Base-by-base conservation (phyloP, 2,329 filamentous ascomycete genomes). In the Colletotrichum karsti region DNA sequence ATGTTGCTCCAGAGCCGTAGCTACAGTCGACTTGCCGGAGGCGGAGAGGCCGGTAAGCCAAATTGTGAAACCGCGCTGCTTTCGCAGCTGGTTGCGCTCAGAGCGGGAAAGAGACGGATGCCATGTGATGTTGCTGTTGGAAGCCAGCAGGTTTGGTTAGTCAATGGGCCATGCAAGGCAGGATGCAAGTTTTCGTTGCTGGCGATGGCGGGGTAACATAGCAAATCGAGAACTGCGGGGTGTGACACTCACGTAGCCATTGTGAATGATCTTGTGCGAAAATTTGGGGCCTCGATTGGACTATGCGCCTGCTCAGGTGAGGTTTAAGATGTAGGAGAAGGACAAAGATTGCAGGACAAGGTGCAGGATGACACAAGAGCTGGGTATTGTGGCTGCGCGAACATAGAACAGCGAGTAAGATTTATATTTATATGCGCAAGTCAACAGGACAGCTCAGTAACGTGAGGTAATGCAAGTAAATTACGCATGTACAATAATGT, bases 11-110 rank as follows among this genome's bases (percentile, higher is more conserved):
- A 99, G 92, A 15, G 96, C 96, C 3, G 94, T 97, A 62, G 96
- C 96, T 70, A 99, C 93, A 66, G 96, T 99, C 58, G 95, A 98
- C 84, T 99, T 99, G 78, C 96, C 96, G 0, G 94, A 97, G 57
- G 95, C 96, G 39, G 93, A 97, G 72, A 99, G 93, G 61, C 96
- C 96, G 1, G 96, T 99, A 78, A 99, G 93, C 96, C 96, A 99
- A 83, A 99, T 91, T 65, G 96, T 99, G 79, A 97, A 92, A 78
- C 96, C 96, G 73, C 90, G 89, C 82, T 99, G 96, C 80, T 91
- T 90, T 82, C 94, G 93, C 74, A 89, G 83, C 73, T 86, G 79
- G 81, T 89, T 91, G 81, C 93, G 92, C 87, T 96, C 93, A 70
- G 84, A 81, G 81, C 93, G 92, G 62, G 92, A 92, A 77, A 96